phyloP scores from a whole-genome alignment of 2,329 filamentous ascomycete genomes.

The Penicillium fuscoglaucum region DNA sequence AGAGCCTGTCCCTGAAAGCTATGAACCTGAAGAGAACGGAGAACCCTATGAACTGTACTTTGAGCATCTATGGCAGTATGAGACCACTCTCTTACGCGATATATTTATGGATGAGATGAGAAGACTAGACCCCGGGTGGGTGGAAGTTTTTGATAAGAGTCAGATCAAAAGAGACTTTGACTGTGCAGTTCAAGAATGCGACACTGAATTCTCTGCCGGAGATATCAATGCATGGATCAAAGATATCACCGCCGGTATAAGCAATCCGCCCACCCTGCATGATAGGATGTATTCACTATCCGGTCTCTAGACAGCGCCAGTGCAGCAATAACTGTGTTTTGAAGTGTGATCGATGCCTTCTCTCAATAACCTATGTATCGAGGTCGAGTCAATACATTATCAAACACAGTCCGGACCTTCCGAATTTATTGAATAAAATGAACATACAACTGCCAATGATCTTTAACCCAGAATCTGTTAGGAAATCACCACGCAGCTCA shows the following conservation, averaged over 20 bases:
- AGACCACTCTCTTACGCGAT: constrained; percentile 18
- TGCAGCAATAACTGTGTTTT: neutral
- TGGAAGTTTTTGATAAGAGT: constrained; percentile 1
- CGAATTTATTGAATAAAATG: too few relatives aligned
- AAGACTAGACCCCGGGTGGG: constrained; percentile 2
- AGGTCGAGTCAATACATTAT: too few relatives aligned
- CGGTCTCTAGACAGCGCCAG: neutral
- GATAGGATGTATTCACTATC: neutral
- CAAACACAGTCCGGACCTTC: too few relatives aligned
- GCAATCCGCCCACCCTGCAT: neutral
- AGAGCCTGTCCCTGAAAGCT: constrained; percentile 10
- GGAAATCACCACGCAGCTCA: too few relatives aligned
- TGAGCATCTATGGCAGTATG: constrained; percentile 18
- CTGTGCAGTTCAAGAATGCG: neutral
- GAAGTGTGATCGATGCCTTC: neutral
- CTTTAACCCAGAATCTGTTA: too few relatives aligned
- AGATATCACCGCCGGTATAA: neutral
- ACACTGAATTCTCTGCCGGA: neutral
- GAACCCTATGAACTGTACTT: constrained; percentile 14
- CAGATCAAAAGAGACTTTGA: constrained; percentile 17
- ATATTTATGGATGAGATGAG: constrained; percentile 19
- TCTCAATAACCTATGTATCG: too few relatives aligned
- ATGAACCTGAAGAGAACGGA: neutral
- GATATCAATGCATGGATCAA: neutral
- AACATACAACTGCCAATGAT: too few relatives aligned